Evolutionary conservation across 2,329 filamentous ascomycete species (phyloP).

Genomic region (Drechslera avenae): DNA sequence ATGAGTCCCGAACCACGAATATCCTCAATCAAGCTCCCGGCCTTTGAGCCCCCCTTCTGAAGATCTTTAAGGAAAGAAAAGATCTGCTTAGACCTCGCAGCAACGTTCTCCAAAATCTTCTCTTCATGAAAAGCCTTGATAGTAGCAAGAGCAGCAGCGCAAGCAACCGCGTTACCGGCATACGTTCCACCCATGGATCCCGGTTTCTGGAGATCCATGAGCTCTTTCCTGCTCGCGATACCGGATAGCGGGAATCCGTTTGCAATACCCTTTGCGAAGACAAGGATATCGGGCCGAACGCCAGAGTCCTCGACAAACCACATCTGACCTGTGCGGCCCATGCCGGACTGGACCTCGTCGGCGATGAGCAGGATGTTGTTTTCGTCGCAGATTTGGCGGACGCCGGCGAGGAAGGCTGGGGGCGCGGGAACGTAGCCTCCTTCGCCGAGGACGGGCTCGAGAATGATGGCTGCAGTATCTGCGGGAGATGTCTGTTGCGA

Average conservation of each 20-base stretch:
- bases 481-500: constrained; percentile 35
- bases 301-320: constrained; percentile 52
- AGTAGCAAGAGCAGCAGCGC: constrained; percentile 33
- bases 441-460: constrained; percentile 38
- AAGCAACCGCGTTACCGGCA: constrained; percentile 37
- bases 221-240: constrained; percentile 32
- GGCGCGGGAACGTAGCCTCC: constrained; percentile 40
- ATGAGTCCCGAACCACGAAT: constrained; percentile 35
- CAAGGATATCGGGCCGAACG: constrained; percentile 51
- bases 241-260: constrained; percentile 39
- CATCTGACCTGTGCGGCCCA: constrained; percentile 53
- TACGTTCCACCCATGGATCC: constrained; percentile 41
- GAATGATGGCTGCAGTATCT: constrained; percentile 38
- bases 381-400: constrained; percentile 52
- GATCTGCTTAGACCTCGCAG: constrained; percentile 33
- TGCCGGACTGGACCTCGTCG: constrained; percentile 54
- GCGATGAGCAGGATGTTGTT: constrained; percentile 51
- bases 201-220: constrained; percentile 38
- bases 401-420: constrained; percentile 38
- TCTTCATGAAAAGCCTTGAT: constrained; percentile 37
- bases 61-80: constrained; percentile 33
- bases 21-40: constrained; percentile 37
- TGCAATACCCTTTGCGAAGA: constrained; percentile 47
- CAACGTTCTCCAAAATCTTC: constrained; percentile 35
- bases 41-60: constrained; percentile 30